Conservation (phyloP, 2,329 filamentous ascomycete genomes). For the Cladosporium halotolerans region DNA sequence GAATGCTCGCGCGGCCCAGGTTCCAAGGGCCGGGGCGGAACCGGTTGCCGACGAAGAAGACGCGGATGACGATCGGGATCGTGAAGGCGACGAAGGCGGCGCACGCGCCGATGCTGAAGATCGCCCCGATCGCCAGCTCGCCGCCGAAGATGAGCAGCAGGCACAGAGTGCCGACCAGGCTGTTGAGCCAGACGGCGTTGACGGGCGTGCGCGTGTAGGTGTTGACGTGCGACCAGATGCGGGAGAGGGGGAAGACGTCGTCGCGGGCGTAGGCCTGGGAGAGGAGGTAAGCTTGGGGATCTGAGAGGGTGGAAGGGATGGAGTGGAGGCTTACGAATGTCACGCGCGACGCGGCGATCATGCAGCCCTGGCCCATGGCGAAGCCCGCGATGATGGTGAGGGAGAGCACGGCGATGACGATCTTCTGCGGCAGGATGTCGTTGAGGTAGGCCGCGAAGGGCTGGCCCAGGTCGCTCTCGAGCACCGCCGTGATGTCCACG, state of each 20-base stretch:
- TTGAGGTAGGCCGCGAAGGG: constrained; percentile 65
- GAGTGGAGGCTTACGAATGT: constrained; percentile 15
- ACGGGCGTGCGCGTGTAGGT: constrained; percentile 57
- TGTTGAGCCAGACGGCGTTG: constrained; percentile 65
- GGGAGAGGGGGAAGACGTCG: constrained; percentile 59
- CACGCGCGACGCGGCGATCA: constrained; percentile 49
- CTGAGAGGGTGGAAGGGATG: not conserved
- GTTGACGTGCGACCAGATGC: constrained; percentile 56
- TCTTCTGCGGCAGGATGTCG: constrained; percentile 56
- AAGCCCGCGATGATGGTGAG: constrained; percentile 65
- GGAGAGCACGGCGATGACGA: constrained; percentile 56
- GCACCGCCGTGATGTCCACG: constrained; percentile 52
- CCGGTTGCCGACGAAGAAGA: constrained; percentile 54
- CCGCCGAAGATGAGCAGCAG: constrained; percentile 62
- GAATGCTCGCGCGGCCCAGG: constrained; percentile 53
- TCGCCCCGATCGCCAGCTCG: constrained; percentile 55
- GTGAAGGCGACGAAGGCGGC: constrained; percentile 59
- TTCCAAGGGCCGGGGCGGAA: constrained; percentile 66
- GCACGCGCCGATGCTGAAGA: constrained; percentile 66
- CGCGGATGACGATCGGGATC: constrained; percentile 53
- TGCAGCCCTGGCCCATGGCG: constrained; percentile 67
- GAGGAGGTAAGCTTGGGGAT: constrained; percentile 40
- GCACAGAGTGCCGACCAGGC: constrained; percentile 52
- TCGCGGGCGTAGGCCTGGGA: constrained; percentile 60
- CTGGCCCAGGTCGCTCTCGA: constrained; percentile 59